Percentiles rank a stretch among this genome's conserved stretches.
Evolutionary conservation across 2,329 filamentous ascomycete species (phyloP).

Genomic region (Aspergillaceae sp.): DNA sequence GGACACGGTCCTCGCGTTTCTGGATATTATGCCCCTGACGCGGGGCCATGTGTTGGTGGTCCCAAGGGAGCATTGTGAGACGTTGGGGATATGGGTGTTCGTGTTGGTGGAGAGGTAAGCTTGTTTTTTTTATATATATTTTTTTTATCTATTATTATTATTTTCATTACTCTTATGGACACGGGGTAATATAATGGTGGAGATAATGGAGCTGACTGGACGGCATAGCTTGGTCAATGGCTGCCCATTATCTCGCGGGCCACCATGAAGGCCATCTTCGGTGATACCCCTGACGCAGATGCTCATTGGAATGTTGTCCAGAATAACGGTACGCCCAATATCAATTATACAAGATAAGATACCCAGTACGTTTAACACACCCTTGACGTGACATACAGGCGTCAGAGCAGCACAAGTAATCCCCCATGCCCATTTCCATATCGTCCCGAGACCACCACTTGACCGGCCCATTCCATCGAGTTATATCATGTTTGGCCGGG

Average conservation of each 20-base stretch:
- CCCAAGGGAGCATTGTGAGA: conserved; percentile 66
- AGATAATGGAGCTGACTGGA: neutral
- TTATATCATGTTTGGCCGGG: conserved; percentile 41
- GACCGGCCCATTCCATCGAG: conserved; percentile 17
- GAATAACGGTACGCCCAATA: conserved; percentile 60
- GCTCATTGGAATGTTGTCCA: conserved; percentile 92
- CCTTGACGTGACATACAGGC: conserved; percentile 36
- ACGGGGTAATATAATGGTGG: neutral
- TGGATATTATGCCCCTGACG: conserved; percentile 86
- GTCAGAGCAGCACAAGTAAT: conserved; percentile 85
- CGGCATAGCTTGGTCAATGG: conserved; percentile 36
- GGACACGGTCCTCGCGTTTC: conserved; percentile 69
- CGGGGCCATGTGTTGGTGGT: conserved; percentile 75
- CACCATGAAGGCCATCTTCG: conserved; percentile 60
- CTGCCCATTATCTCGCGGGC: conserved; percentile 53
- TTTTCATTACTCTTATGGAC: neutral
- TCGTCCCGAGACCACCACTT: conserved; percentile 67
- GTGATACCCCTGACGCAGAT: conserved; percentile 19
- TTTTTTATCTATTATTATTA: conserved; percentile 26
- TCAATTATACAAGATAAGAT: neutral
- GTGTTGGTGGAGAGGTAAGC: conserved; percentile 55
- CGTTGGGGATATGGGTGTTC: conserved; percentile 60
- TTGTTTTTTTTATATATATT: conserved; percentile 21
- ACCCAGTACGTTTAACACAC: neutral
- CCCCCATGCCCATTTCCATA: conserved; percentile 86